Percentiles rank a stretch among this genome's conserved stretches.
Evolutionary conservation across 345 rosid species (phyloP).

Genomic region (Capsella bursapastoris): DNA sequence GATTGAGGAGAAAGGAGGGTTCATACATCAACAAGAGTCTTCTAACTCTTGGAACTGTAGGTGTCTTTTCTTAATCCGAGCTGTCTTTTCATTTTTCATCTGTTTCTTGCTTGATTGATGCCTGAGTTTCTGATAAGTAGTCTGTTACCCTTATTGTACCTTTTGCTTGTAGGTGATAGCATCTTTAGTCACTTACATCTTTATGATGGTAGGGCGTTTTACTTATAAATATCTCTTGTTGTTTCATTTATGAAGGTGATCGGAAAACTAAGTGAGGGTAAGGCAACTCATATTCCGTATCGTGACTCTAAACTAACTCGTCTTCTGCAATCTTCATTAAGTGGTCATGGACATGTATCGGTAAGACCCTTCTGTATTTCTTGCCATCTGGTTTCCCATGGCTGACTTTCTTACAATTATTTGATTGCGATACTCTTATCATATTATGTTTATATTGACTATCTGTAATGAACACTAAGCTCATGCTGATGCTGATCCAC

Average conservation of each 20-base stretch:
- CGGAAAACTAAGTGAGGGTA: constrained; percentile 98
- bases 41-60: constrained; percentile 97
- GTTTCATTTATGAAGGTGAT: constrained; percentile 72
- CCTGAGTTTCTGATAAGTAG: constrained; percentile 7
- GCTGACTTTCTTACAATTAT: constrained; percentile 6
- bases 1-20: constrained; percentile 96
- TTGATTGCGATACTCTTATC: background rate
- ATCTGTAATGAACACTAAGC: constrained; percentile 11
- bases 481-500: background rate
- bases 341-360: constrained; percentile 99
- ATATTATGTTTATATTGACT: constrained; percentile 8
- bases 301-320: constrained; percentile 99
- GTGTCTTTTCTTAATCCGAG: constrained; percentile 41
- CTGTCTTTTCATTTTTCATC: constrained; percentile 6
- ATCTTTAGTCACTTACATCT: constrained; percentile 16
- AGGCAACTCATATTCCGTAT: constrained; percentile 98
- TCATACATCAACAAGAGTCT: constrained; percentile 99
- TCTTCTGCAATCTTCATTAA: constrained; percentile 93
- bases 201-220: constrained; percentile 10
- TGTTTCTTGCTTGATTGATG: constrained; percentile 17
- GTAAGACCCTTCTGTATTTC: constrained; percentile 56
- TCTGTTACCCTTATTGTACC: background rate
- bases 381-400: constrained; percentile 22
- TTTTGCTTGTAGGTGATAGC: constrained; percentile 13
- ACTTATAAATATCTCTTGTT: constrained; percentile 29